These are phyloP conservation scores for Allium cepa DNA, from an alignment of 106 monocot species.

Conservation along the genomic window DNA sequence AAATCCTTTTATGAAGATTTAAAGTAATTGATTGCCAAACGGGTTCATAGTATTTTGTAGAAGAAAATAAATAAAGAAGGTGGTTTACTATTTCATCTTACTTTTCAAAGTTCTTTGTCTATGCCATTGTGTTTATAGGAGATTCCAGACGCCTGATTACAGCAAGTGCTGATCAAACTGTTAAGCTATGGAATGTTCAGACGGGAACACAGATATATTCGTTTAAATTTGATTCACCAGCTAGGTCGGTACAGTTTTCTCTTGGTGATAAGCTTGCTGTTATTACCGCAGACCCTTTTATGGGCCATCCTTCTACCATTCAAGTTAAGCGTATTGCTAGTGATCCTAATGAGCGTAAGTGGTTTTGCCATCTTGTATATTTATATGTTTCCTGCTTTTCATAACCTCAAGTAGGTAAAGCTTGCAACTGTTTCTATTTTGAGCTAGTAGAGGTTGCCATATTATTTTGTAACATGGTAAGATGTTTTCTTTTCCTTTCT, in stretches of 20 bases:
- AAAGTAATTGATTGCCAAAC: too few relatives aligned
- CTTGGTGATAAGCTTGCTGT: conserved; percentile 80
- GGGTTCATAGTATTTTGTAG: too few relatives aligned
- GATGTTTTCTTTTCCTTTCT: too few relatives aligned
- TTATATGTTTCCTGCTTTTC: too few relatives aligned
- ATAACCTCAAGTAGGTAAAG: too few relatives aligned
- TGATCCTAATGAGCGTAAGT: conserved; percentile 68
- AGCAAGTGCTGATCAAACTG: conserved; percentile 76
- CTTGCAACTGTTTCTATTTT: too few relatives aligned
- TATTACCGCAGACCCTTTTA: conserved; percentile 78
- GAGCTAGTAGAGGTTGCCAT: too few relatives aligned
- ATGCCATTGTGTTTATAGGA: conserved; percentile 23
- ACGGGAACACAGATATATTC: conserved; percentile 66
- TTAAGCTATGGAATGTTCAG: conserved; percentile 82
- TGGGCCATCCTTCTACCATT: conserved; percentile 53
- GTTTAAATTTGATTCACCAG: conserved; percentile 79
- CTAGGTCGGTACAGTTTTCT: conserved; percentile 81
- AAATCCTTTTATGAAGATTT: too few relatives aligned
- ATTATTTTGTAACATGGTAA: too few relatives aligned
- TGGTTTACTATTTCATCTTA: neutral
- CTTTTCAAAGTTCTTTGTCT: neutral
- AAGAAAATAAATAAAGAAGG: neutral
- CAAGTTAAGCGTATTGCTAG: conserved; percentile 77
- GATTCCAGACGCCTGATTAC: conserved; percentile 78
- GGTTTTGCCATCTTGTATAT: neutral